Evolutionary conservation across 75 land plant genomes (phyloP).

Genomic region (Pinus tabuliformis): DNA sequence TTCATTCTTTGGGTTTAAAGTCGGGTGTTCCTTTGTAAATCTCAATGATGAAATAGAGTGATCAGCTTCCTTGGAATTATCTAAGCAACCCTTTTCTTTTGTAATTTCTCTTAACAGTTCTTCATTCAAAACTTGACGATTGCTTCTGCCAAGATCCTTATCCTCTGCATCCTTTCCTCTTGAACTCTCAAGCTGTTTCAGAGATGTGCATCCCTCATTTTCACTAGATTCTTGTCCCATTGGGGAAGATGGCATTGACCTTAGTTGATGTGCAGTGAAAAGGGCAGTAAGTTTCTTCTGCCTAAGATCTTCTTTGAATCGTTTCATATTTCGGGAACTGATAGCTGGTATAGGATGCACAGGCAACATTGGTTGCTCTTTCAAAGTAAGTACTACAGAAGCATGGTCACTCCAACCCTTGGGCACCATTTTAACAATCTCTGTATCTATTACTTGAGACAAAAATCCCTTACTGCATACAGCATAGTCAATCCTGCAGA

Average conservation of each 20-base stretch:
- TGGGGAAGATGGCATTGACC: neutral
- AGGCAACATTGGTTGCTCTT: slow-evolving; percentile 21
- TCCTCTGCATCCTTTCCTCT: neutral
- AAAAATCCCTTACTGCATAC: slow-evolving; percentile 33
- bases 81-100: neutral
- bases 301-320: slow-evolving; percentile 23
- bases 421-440: slow-evolving; percentile 34
- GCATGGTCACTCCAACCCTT: slow-evolving; percentile 50
- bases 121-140: neutral
- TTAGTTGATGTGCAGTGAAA: slow-evolving; percentile 9
- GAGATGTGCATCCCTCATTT: neutral
- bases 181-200: neutral
- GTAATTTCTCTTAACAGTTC: neutral
- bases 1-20: neutral
- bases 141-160: neutral
- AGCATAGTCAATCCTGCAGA: slow-evolving; percentile 38
- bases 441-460: slow-evolving; percentile 19
- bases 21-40: neutral
- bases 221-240: neutral
- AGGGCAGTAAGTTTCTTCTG: slow-evolving; percentile 35
- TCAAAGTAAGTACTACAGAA: slow-evolving; percentile 24
- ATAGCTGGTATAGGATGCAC: slow-evolving; percentile 28
- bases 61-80: neutral
- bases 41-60: neutral
- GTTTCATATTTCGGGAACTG: slow-evolving; percentile 36